phyloP scores from a whole-genome alignment of 768 basidiomycete species.

The Boletus edulis region DNA sequence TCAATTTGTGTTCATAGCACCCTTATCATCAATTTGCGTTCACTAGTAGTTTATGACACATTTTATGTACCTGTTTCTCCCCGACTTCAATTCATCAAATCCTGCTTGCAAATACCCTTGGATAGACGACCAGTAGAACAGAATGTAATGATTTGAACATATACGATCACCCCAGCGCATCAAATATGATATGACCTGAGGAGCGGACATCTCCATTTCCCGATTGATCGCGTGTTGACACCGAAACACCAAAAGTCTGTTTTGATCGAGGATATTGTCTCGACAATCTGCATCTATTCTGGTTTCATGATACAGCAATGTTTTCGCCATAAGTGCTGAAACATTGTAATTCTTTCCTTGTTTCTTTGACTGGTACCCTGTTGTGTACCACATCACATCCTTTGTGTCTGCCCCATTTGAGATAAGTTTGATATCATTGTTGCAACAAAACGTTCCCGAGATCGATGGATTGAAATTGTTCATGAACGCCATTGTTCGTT shows the following conservation, averaged over 20 bases:
- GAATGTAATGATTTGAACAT: not conserved
- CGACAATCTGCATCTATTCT: too few relatives aligned
- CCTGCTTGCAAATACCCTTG: too few relatives aligned
- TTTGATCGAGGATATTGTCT: not conserved
- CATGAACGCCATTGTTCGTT: not conserved
- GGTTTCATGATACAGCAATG: not conserved
- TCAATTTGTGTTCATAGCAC: too few relatives aligned
- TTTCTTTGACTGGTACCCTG: not conserved
- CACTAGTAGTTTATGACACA: too few relatives aligned
- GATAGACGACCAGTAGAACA: too few relatives aligned
- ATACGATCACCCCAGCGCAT: not conserved
- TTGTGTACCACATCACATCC: not conserved
- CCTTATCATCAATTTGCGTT: too few relatives aligned
- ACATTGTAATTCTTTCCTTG: not conserved
- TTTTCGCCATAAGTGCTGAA: not conserved
- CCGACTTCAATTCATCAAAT: too few relatives aligned
- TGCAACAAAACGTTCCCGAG: not conserved
- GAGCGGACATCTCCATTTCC: not conserved
- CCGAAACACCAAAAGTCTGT: not conserved
- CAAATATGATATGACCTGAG: not conserved
- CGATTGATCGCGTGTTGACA: not conserved
- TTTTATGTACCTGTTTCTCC: too few relatives aligned
- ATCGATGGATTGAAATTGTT: not conserved
- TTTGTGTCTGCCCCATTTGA: not conserved
- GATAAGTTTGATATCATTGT: not conserved